phyloP scores from a whole-genome alignment of 139 green algal species.

The Chlamydomonas sphaeroides region DNA sequence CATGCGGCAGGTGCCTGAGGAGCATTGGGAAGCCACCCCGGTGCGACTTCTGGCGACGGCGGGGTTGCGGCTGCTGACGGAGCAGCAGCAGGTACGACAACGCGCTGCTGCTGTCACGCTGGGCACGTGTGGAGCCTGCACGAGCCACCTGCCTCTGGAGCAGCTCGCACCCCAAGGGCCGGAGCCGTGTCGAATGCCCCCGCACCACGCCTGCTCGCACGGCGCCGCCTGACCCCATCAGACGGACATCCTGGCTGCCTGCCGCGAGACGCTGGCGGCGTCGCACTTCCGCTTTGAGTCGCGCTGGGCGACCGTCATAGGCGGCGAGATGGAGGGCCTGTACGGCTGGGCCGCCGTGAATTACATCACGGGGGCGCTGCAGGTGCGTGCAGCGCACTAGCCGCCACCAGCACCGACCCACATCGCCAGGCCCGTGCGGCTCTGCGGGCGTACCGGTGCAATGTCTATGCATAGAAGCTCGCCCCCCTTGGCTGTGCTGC shows the following conservation, averaged over 20 bases:
- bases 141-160: too few species aligned
- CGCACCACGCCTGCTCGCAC: too few species aligned
- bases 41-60: constrained; percentile 67
- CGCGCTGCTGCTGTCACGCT: too few species aligned
- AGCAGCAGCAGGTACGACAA: constrained; percentile 22
- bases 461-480: too few species aligned
- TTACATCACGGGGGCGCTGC: constrained; percentile 57
- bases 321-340: constrained; percentile 58
- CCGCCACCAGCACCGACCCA: too few species aligned
- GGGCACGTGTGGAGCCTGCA: too few species aligned
- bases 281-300: constrained; percentile 53
- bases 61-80: constrained; percentile 59
- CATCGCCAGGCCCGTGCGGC: too few species aligned
- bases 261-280: constrained; percentile 29
- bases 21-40: constrained; percentile 38
- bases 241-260: constrained; percentile 51
- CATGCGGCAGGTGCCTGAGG: constrained; percentile 54
- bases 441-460: too few species aligned
- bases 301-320: constrained; percentile 55
- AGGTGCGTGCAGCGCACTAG: constrained; percentile 51
- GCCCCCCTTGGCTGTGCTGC: too few species aligned
- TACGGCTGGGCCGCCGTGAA: constrained; percentile 62
- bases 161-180: too few species aligned
- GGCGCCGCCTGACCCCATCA: too few species aligned
- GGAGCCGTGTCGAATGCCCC: too few species aligned